A percentile compares a stretch with the other conserved stretches of the same genome.
Evolutionary conservation across 1,284 basidiomycete species (phyloP).

Genomic region (Pyrrhoderma noxium): DNA sequence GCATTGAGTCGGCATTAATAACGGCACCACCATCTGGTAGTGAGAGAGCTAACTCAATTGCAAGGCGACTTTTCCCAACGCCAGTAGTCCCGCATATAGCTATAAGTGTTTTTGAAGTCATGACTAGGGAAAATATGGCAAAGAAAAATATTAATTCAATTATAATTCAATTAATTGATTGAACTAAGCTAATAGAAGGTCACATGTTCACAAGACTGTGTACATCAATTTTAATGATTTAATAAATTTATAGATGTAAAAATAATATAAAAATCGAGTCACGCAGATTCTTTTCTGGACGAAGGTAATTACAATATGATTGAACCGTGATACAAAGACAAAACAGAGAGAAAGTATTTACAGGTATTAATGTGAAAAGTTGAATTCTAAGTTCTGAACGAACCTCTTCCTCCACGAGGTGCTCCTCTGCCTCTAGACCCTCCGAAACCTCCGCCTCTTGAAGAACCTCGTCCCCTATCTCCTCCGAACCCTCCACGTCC

Average conservation of each 20-base stretch:
- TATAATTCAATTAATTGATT: no score
- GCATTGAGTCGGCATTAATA: constrained; percentile 97
- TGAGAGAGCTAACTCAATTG: constrained; percentile 74
- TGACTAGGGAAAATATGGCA: constrained; percentile 8
- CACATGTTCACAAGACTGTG: neutral
- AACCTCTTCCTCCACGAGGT: neutral
- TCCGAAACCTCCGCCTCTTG: constrained; percentile 19
- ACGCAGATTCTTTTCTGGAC: no score
- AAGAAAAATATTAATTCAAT: no score
- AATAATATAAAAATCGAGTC: no score
- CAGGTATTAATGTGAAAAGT: neutral
- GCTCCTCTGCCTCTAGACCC: constrained; percentile 4
- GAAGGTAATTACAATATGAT: neutral
- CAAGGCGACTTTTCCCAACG: constrained; percentile 93
- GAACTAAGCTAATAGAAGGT: no score
- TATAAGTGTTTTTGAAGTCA: constrained; percentile 54
- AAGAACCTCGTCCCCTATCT: constrained; percentile 24
- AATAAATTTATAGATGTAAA: no score
- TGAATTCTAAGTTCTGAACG: neutral
- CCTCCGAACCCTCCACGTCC: constrained; percentile 30
- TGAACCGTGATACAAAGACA: neutral
- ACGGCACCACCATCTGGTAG: constrained; percentile 44
- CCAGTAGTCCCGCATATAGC: constrained; percentile 93
- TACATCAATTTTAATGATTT: no score
- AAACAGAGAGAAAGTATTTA: neutral